A percentile compares a stretch with the other conserved stretches of the same genome.
Conservation (phyloP, 1,139 yeast species). For the Maudiozyma humilis region DNA sequence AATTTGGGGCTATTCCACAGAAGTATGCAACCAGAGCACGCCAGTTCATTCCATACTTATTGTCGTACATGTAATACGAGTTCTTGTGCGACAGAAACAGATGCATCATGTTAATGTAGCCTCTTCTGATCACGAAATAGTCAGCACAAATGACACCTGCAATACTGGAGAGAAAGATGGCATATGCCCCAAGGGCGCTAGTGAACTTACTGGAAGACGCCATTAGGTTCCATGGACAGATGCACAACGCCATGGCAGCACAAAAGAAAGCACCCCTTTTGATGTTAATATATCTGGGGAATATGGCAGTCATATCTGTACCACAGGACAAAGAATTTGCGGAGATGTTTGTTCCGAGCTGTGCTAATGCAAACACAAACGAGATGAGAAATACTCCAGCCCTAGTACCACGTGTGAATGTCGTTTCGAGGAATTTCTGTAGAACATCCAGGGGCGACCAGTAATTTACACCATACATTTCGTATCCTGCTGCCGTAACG, state of each 20-base stretch:
- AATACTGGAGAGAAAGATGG: slow-evolving; percentile 75
- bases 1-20: slow-evolving; percentile 67
- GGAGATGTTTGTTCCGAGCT: slow-evolving; percentile 77
- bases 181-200: slow-evolving; percentile 74
- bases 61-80: slow-evolving; percentile 46
- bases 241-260: slow-evolving; percentile 63
- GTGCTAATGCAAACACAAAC: slow-evolving; percentile 69
- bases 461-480: slow-evolving; percentile 55
- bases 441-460: slow-evolving; percentile 83
- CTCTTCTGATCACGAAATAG: slow-evolving; percentile 66
- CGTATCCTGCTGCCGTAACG: slow-evolving; percentile 68
- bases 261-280: slow-evolving; percentile 75
- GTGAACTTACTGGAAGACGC: slow-evolving; percentile 66
- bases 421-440: slow-evolving; percentile 50
- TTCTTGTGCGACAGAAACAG: slow-evolving; percentile 40
- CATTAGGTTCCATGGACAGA: slow-evolving; percentile 81
- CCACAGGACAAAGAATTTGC: slow-evolving; percentile 85
- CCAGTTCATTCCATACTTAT: slow-evolving; percentile 63
- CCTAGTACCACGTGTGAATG: slow-evolving; percentile 56
- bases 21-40: slow-evolving; percentile 63
- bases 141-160: slow-evolving; percentile 75
- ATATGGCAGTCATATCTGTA: slow-evolving; percentile 73
- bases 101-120: slow-evolving; percentile 53
- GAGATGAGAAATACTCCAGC: slow-evolving; percentile 79
- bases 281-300: slow-evolving; percentile 70